Base-by-base conservation (phyloP, 352 stramenopile species). In the Globisporangium canariense region DNA sequence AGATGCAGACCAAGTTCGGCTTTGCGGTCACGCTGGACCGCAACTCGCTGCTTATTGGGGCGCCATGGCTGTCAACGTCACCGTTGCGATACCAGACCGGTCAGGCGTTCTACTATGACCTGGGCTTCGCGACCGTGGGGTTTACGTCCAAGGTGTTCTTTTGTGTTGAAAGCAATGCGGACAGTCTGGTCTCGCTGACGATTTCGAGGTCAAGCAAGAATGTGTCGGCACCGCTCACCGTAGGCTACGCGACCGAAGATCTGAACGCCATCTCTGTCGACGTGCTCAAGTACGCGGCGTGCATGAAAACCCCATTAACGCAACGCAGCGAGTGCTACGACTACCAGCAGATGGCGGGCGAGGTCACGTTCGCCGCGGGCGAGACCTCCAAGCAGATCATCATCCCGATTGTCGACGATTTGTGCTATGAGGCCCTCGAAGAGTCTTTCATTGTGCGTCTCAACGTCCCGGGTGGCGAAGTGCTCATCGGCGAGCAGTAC, bases 361-460 rank as follows among this genome's bases (percentile, higher is more conserved):
- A 97, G 54, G 55, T 98, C 8, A 97, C 89, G 10, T 98, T 99
- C 56, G 78, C 83, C 16, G 74, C 77, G 0, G 92, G 92, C 1
- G 89, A 97, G 55, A 89, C 76, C 7, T 86, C 87, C 53, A 90
- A 90, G 32, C 81, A 94, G 53, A 88, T 98, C 63, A 84, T 83
- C 13, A 79, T 98, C 30, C 76, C 82, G n/a, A 90, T 98, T 41
- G 91, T 98, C 56, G 93, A 99, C 65, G 95, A 99, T 73, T 76
- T 78, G 28, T 99, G 96, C 73, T 80, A 83, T 46, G 94, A 98
- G 67, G 74, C 67, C 28, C 83, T 88, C 68, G 71, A 90, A 13
- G 86, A 98, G 70, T 97, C 95, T 65, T 92, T 98, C 49, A 75
- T 97, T 46, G 77, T 99, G 25, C 94, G 89, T 0, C 75, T 99